phyloP scores from a whole-genome alignment of 495 filamentous ascomycete species.

The Aspergillus sparsus region DNA sequence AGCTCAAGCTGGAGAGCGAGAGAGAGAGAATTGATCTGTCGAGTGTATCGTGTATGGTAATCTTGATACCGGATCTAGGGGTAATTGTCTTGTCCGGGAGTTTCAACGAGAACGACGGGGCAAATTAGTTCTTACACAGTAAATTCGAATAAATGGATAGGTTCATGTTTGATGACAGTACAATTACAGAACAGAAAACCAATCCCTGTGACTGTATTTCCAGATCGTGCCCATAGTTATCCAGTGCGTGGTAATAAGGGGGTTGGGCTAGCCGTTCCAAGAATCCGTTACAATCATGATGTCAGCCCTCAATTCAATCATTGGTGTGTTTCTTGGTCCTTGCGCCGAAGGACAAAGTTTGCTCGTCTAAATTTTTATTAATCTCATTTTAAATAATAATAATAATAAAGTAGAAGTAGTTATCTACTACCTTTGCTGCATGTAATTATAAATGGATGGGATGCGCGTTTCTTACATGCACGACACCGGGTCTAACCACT shows the following conservation, averaged over 20 bases:
- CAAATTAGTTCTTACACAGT: neutral
- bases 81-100: neutral
- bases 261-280: neutral
- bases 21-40: conserved; percentile 13
- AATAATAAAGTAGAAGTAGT: neutral
- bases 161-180: neutral
- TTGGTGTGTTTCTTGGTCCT: neutral
- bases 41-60: conserved; percentile 15
- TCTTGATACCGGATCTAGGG: neutral
- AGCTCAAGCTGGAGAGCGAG: neutral
- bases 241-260: conserved; percentile 9
- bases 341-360: conserved; percentile 1
- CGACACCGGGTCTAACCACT: neutral
- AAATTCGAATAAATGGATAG: neutral
- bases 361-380: neutral
- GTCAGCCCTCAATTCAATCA: conserved; percentile 5
- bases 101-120: neutral
- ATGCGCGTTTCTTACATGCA: no score
- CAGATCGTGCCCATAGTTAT: neutral
- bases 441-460: neutral
- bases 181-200: conserved; percentile 1
- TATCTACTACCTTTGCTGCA: neutral
- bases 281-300: conserved; percentile 13
- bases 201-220: neutral
- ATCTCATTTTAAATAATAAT: neutral